Conservation (phyloP, 495 filamentous ascomycete genomes). For the Aspergillus mulundensis region DNA sequence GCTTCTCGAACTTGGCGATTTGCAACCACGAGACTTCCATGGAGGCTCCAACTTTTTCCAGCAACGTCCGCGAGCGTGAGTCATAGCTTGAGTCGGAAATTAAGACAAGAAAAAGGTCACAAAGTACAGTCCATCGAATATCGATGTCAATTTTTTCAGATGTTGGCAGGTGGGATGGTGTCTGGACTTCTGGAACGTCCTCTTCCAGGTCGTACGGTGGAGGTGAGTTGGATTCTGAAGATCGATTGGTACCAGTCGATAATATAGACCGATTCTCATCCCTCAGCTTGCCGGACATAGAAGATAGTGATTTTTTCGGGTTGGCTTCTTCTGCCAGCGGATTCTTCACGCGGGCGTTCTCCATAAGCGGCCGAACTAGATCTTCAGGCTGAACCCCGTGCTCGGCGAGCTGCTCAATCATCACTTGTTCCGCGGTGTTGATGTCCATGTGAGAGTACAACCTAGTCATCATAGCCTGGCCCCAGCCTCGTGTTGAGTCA, state of each 20-base stretch:
- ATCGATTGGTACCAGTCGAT: slow-evolving; percentile 28
- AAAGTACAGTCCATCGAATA: slow-evolving; percentile 94
- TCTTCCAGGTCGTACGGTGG: slow-evolving; percentile 71
- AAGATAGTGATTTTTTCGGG: slow-evolving; percentile 30
- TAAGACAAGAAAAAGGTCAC: slow-evolving; percentile 90
- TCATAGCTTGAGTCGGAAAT: slow-evolving; percentile 96
- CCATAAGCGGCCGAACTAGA: slow-evolving; percentile 81
- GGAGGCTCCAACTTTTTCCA: slow-evolving; percentile 76
- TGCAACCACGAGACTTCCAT: slow-evolving; percentile 86
- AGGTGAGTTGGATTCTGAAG: slow-evolving; percentile 46
- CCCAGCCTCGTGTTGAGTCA: slow-evolving; percentile 90
- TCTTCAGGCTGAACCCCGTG: slow-evolving; percentile 86
- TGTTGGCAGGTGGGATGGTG: slow-evolving; percentile 73
- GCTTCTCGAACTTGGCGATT: slow-evolving; percentile 95
- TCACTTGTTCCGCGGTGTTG: slow-evolving; percentile 80
- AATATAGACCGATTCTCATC: slow-evolving; percentile 24
- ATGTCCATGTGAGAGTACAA: slow-evolving; percentile 97
- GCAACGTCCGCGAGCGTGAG: slow-evolving; percentile 75
- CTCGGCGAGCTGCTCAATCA: slow-evolving; percentile 95
- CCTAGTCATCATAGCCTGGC: slow-evolving; percentile 93
- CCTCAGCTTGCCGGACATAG: slow-evolving; percentile 27
- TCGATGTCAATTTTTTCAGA: slow-evolving; percentile 90
- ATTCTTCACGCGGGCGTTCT: slow-evolving; percentile 90
- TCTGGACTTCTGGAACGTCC: slow-evolving; percentile 69
- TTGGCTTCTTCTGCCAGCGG: slow-evolving; percentile 62